Percentiles rank a stretch among this genome's conserved stretches.
These are phyloP conservation scores for Pseudohalonectria lignicola DNA, from an alignment of 2,329 filamentous ascomycete genomes.

Conservation along the genomic window DNA sequence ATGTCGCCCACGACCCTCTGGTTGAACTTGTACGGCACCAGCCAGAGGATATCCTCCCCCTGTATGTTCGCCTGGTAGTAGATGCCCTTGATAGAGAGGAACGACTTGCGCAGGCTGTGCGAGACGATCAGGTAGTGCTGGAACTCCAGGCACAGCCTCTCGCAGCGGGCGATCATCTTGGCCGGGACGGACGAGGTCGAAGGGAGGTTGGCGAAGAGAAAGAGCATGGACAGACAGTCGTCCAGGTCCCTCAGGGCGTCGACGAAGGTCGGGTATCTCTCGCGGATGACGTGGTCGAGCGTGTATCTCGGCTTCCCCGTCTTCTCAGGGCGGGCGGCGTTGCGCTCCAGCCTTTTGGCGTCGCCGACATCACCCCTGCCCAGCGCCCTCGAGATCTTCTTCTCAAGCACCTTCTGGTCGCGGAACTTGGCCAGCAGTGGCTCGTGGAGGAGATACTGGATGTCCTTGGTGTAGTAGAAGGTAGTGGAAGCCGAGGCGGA, in stretches of 20 bases:
- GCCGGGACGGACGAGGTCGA: slow-evolving; percentile 81
- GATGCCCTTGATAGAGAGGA: slow-evolving; percentile 97
- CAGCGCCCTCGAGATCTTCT: slow-evolving; percentile 91
- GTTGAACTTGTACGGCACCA: slow-evolving; percentile 97
- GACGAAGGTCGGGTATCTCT: slow-evolving; percentile 94
- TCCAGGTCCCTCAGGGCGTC: slow-evolving; percentile 91
- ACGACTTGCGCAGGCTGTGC: slow-evolving; percentile 86
- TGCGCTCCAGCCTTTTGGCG: slow-evolving; percentile 74
- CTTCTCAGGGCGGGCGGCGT: slow-evolving; percentile 81
- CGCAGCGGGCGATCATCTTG: slow-evolving; percentile 92
- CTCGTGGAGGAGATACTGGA: slow-evolving; percentile 96
- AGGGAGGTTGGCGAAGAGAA: slow-evolving; percentile 93
- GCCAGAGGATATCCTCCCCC: slow-evolving; percentile 92
- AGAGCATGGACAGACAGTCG: slow-evolving; percentile 93
- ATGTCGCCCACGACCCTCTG: slow-evolving; percentile 89
- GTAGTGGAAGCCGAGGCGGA: slow-evolving; percentile 84
- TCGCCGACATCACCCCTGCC: slow-evolving; percentile 85
- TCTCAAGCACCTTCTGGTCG: slow-evolving; percentile 91
- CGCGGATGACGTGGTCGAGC: slow-evolving; percentile 92
- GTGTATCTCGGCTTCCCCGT: slow-evolving; percentile 83
- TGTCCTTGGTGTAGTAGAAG: slow-evolving; percentile 88
- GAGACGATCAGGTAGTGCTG: slow-evolving; percentile 95
- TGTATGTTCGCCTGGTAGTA: slow-evolving; percentile 98
- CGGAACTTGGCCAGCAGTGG: slow-evolving; percentile 89
- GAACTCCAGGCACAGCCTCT: slow-evolving; percentile 88